Conservation (phyloP, 2,329 filamentous ascomycete species). For the Hypoxylon sp. region DNA sequence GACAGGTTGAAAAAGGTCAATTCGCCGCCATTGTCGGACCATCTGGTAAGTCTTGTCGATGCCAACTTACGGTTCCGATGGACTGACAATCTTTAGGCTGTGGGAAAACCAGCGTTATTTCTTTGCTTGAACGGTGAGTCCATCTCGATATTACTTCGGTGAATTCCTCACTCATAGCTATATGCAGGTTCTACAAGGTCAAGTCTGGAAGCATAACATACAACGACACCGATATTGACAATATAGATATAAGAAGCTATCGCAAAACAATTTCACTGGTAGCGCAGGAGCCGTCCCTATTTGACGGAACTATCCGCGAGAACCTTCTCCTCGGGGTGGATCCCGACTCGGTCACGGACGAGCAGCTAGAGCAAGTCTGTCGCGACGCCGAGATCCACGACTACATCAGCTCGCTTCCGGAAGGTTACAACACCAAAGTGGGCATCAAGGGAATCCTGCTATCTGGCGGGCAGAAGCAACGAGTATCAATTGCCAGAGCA, state of each 20-base stretch:
- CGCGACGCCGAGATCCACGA: constrained; percentile 75
- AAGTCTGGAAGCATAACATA: constrained; percentile 72
- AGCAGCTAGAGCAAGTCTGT: constrained; percentile 63
- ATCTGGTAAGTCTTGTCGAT: constrained; percentile 60
- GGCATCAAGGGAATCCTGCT: constrained; percentile 74
- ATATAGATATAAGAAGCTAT: constrained; percentile 70
- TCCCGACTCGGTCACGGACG: constrained; percentile 63
- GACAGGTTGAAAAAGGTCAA: constrained; percentile 70
- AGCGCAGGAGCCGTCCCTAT: constrained; percentile 78
- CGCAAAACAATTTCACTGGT: constrained; percentile 75
- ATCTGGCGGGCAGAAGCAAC: constrained; percentile 77
- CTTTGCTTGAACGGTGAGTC: constrained; percentile 65
- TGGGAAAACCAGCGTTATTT: constrained; percentile 79
- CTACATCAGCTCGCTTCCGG: constrained; percentile 74
- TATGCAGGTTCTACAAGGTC: constrained; percentile 72
- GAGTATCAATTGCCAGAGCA: constrained; percentile 77
- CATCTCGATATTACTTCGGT: background rate
- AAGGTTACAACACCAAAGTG: constrained; percentile 76
- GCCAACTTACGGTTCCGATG: background rate
- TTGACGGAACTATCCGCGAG: constrained; percentile 70
- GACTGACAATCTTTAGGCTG: constrained; percentile 54
- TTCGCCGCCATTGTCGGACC: constrained; percentile 78
- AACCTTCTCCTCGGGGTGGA: constrained; percentile 75
- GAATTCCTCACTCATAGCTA: constrained; percentile 23
- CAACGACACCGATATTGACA: constrained; percentile 69